Evolutionary conservation across 1,284 basidiomycete species (phyloP).

Genomic region (Fistulinella cinereoalba): DNA sequence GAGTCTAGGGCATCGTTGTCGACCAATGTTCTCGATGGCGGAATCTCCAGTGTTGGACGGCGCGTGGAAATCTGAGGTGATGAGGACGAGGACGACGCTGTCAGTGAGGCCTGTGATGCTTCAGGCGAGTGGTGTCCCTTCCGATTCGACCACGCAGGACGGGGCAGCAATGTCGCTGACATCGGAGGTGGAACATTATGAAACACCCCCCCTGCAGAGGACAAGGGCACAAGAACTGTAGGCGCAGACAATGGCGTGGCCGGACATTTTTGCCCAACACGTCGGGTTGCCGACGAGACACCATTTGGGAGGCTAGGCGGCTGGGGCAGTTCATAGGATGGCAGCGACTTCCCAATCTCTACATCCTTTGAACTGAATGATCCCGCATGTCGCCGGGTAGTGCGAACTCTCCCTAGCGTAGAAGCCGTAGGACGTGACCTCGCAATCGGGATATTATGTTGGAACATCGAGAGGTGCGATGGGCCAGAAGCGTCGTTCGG

Average conservation of each 20-base stretch:
- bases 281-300: constrained; percentile 43
- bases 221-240: constrained; percentile 14
- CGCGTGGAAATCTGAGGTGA: constrained; percentile 38
- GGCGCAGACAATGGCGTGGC: constrained; percentile 26
- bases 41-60: constrained; percentile 43
- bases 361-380: constrained; percentile 93
- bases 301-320: constrained; percentile 34
- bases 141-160: constrained; percentile 14
- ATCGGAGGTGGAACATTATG: constrained; percentile 11
- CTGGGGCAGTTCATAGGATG: constrained; percentile 51
- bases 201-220: constrained; percentile 4
- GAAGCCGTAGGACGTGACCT: constrained; percentile 38
- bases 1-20: constrained; percentile 69
- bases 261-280: constrained; percentile 46
- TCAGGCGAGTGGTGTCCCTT: constrained; percentile 49
- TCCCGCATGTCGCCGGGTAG: constrained; percentile 81
- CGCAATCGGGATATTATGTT: constrained; percentile 31
- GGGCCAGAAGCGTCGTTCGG: constrained; percentile 16
- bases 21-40: constrained; percentile 53
- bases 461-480: constrained; percentile 27
- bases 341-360: constrained; percentile 79
- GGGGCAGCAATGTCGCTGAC: constrained; percentile 16
- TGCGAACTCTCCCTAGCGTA: constrained; percentile 36
- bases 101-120: constrained; percentile 54
- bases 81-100: constrained; percentile 41